Evolutionary conservation across 2,329 filamentous ascomycete species (phyloP).

Genomic region (Aspergillus sp.): DNA sequence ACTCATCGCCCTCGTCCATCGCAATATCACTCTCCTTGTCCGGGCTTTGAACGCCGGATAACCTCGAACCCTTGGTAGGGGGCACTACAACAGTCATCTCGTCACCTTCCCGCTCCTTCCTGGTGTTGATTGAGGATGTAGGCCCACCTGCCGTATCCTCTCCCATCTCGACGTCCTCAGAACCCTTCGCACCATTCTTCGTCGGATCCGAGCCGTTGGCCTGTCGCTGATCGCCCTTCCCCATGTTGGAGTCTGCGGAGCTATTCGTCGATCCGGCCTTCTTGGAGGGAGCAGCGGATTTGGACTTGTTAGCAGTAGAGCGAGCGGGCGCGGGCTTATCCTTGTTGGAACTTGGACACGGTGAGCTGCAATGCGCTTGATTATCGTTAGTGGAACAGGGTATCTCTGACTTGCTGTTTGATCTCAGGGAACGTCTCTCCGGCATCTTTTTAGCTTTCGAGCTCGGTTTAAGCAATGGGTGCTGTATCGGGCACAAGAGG

Average conservation of each 20-base stretch:
- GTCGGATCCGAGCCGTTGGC: constrained; percentile 61
- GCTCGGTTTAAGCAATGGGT: constrained; percentile 24
- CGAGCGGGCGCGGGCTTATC: constrained; percentile 40
- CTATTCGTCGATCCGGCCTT: constrained; percentile 31
- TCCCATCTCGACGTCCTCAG: constrained; percentile 66
- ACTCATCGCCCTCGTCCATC: constrained; percentile 55
- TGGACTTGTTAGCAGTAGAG: constrained; percentile 36
- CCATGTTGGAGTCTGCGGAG: constrained; percentile 47
- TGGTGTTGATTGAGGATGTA: constrained; percentile 49
- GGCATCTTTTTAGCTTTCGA: constrained; percentile 38
- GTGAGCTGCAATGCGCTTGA: constrained; percentile 38
- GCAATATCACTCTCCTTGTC: constrained; percentile 63
- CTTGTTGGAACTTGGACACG: constrained; percentile 38
- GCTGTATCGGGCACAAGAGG: constrained; percentile 21
- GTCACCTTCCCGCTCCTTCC: constrained; percentile 64
- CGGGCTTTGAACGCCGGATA: constrained; percentile 50
- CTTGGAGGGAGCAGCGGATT: constrained; percentile 26
- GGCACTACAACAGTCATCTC: constrained; percentile 75
- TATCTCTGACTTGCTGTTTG: constrained; percentile 41
- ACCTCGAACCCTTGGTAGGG: constrained; percentile 59
- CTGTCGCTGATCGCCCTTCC: constrained; percentile 65
- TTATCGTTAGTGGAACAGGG: constrained; percentile 44
- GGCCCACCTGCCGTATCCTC: constrained; percentile 51
- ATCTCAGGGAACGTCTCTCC: constrained; percentile 41
- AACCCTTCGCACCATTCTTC: constrained; percentile 60